Evolutionary conservation across 345 rosid genomes (phyloP).

Genomic region (Kandelia obovata): DNA sequence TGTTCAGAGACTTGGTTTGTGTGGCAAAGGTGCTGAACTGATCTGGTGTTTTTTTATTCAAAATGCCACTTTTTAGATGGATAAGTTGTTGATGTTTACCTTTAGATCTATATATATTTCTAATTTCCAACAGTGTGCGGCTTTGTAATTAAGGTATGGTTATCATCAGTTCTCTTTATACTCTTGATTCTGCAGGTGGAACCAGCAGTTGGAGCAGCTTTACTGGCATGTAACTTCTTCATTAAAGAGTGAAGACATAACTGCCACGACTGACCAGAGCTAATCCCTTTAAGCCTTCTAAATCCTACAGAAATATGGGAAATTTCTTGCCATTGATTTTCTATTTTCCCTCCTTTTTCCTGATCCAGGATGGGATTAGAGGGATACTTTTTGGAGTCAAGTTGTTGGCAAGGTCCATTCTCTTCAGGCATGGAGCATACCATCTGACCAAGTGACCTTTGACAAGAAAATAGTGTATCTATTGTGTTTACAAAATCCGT

Average conservation of each 20-base stretch:
- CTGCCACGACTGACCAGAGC: constrained; percentile 1
- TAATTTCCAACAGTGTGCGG: not conserved
- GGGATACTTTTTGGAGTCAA: too few species aligned
- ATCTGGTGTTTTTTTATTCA: not conserved
- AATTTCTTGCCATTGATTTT: not conserved
- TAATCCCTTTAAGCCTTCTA: not conserved
- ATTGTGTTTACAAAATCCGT: too few species aligned
- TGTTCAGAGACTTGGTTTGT: constrained; percentile 53
- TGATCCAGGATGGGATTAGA: too few species aligned
- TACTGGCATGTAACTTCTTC: constrained; percentile 55
- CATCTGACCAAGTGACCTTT: too few species aligned
- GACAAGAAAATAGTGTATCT: too few species aligned
- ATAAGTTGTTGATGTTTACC: not conserved
- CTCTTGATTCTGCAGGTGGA: constrained; percentile 43
- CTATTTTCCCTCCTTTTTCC: too few species aligned
- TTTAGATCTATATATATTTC: not conserved
- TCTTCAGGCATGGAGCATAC: too few species aligned
- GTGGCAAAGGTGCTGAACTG: constrained; percentile 47
- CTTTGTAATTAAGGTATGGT: too few species aligned
- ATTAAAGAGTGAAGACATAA: constrained; percentile 14
- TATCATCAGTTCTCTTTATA: not conserved
- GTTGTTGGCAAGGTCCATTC: too few species aligned
- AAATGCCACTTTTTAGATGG: not conserved
- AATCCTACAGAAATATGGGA: not conserved
- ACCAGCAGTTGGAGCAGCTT: constrained; percentile 70